These are phyloP conservation scores for Ramalina peruviana DNA, from an alignment of 495 filamentous ascomycete genomes.

Conservation along the genomic window DNA sequence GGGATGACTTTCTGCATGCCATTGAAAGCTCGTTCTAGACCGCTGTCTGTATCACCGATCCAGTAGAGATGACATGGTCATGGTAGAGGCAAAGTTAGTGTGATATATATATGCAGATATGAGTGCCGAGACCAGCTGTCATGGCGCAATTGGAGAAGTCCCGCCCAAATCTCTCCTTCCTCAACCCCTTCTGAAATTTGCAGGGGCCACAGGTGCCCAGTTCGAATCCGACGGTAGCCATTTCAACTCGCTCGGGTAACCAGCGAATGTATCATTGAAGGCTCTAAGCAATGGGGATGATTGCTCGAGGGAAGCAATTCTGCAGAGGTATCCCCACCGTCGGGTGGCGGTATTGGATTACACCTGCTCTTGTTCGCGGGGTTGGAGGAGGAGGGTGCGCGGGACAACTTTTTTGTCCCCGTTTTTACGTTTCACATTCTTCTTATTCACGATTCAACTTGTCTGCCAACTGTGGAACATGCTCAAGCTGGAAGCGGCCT, in stretches of 20 bases:
- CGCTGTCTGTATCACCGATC: not conserved
- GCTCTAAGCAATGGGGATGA: conserved; percentile 49
- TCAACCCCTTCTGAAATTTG: not conserved
- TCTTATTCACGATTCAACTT: too few species aligned
- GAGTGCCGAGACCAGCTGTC: not conserved
- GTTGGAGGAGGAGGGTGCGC: conserved; percentile 3
- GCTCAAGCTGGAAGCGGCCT: too few species aligned
- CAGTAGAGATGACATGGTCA: not conserved
- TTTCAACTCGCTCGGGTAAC: conserved; percentile 45
- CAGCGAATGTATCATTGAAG: conserved; percentile 35
- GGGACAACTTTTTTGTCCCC: conserved; percentile 10
- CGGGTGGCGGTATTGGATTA: conserved; percentile 45
- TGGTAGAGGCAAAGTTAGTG: too few species aligned
- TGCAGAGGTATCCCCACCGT: conserved; percentile 49
- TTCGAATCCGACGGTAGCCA: conserved; percentile 46
- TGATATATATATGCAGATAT: not conserved
- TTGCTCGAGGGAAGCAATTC: conserved; percentile 51
- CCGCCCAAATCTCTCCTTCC: not conserved
- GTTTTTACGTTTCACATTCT: too few species aligned
- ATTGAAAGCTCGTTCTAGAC: too few species aligned
- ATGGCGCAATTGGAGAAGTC: conserved; percentile 1
- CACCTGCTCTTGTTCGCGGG: conserved; percentile 24
- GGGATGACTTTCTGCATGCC: too few species aligned
- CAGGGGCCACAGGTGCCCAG: conserved; percentile 33
- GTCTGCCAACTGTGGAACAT: too few species aligned